These are phyloP conservation scores for Telfairia occidentalis DNA, from an alignment of 331 rosid genomes.

Conservation along the genomic window DNA sequence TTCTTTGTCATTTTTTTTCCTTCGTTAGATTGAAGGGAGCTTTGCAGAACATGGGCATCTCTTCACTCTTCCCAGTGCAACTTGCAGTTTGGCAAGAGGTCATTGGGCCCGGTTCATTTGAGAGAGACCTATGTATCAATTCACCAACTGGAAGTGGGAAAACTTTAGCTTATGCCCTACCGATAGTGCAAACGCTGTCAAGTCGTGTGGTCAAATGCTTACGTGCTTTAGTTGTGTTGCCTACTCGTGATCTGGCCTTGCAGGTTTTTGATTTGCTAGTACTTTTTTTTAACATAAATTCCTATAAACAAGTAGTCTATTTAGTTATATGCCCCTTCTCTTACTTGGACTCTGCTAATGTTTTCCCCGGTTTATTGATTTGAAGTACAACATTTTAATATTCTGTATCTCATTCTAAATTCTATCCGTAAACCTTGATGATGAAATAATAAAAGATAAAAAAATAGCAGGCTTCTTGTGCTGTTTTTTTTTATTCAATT, in stretches of 20 bases:
- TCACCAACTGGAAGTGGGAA: conserved; percentile 96
- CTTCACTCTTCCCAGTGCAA: conserved; percentile 70
- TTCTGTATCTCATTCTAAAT: not conserved
- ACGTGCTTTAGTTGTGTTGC: conserved; percentile 71
- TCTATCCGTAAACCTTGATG: not conserved
- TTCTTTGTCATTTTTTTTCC: not conserved
- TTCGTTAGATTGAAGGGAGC: conserved; percentile 45
- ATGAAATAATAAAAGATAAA: not conserved
- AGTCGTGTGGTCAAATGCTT: conserved; percentile 40
- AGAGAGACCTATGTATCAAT: conserved; percentile 72
- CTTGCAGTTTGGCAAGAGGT: conserved; percentile 79
- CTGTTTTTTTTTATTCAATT: not conserved
- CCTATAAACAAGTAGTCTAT: not conserved
- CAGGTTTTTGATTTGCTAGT: conserved; percentile 42
- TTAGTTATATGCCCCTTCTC: not conserved
- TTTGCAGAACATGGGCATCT: conserved; percentile 45
- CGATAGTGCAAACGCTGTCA: conserved; percentile 64
- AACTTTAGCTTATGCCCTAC: conserved; percentile 87
- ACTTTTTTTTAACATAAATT: not conserved
- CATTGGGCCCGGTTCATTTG: conserved; percentile 67
- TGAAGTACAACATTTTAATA: not conserved
- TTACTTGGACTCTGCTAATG: not conserved
- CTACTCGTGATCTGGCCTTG: conserved; percentile 82
- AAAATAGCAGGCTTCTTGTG: not conserved
- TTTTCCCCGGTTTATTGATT: not conserved